Evolutionary conservation across 139 green algal genomes (phyloP).

Genomic region (Volvox africanus): DNA sequence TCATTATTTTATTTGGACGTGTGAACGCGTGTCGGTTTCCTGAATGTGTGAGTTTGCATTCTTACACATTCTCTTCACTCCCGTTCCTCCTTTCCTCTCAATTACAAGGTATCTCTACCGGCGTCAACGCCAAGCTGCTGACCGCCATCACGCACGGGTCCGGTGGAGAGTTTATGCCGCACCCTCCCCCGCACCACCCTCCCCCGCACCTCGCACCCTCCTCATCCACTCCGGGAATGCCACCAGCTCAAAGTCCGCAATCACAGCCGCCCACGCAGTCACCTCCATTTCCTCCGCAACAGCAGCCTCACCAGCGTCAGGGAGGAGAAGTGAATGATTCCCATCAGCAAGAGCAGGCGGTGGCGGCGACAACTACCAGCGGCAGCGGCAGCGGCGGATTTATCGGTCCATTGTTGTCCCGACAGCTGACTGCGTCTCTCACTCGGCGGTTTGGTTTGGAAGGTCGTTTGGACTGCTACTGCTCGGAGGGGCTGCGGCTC

Average conservation of each 20-base stretch:
- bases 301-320: neutral
- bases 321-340: too few species aligned
- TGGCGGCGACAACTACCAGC: neutral
- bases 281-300: neutral
- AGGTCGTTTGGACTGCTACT: constrained; percentile 44
- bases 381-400: constrained; percentile 16
- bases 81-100: neutral
- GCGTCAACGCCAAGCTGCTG: constrained; percentile 34
- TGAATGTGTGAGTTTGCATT: too few species aligned
- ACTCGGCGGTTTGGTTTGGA: constrained; percentile 8
- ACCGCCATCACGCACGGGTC: constrained; percentile 24
- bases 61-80: neutral
- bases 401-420: neutral
- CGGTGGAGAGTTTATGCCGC: constrained; percentile 29
- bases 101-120: neutral
- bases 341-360: too few species aligned
- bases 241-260: neutral
- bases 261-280: neutral
- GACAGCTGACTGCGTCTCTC: constrained; percentile 7
- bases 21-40: too few species aligned
- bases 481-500: constrained; percentile 34
- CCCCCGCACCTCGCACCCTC: neutral
- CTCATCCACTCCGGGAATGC: neutral
- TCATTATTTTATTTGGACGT: too few species aligned
- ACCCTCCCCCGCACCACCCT: neutral